Base-by-base conservation (phyloP, 2,329 filamentous ascomycete genomes). In the Botryotinia convoluta region DNA sequence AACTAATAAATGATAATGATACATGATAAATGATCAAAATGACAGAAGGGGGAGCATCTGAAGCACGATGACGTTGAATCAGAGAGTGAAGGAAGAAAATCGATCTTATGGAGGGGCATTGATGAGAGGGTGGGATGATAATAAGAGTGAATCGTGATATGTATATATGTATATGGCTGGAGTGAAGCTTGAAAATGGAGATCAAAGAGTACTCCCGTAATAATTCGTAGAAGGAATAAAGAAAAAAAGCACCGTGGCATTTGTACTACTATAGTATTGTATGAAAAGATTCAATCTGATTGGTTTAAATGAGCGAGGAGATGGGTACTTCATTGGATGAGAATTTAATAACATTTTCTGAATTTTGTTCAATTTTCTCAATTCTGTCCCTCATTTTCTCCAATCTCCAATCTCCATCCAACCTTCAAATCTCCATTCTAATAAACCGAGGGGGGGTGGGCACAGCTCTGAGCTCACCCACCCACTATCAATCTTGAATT, bases 21-120 rank as follows among this genome's bases (percentile, higher is more conserved):
- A 12, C 1, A 48, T 29, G 9, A 64, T 64, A 12, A 35, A 35
- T 22, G 20, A 65, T 14, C 35, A 7, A 16, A 7, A 26, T 6
- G 16, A 20, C 26, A 14, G 12, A 67, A 54, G 22, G 26, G 22
- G 16, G 1, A 39, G 3, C 7, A 51, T 67, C 18, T 67, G 22
- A 59, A 65, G 51, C 59, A 61, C n/a, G 37, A 69, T 69, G 67
- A 69, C 67, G 51, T 69, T 68, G 29, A 18, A 9, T n/a, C 12
- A 1, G 26, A 32, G 26, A 22, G 16, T 22, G 39, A 42, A n/a
- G 39, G 26, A 29, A 20, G 37, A 51, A 45, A 67, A 10, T 48
- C 32, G 26, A 51, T 35, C 48, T 39, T 20, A 29, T 67, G 22
- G 64, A 67, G 64, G 64, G 64, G 64, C 45, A 51, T 18, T 35